Conservation (phyloP, 2,329 filamentous ascomycete species). For the Aspergillus costaricaensis region DNA sequence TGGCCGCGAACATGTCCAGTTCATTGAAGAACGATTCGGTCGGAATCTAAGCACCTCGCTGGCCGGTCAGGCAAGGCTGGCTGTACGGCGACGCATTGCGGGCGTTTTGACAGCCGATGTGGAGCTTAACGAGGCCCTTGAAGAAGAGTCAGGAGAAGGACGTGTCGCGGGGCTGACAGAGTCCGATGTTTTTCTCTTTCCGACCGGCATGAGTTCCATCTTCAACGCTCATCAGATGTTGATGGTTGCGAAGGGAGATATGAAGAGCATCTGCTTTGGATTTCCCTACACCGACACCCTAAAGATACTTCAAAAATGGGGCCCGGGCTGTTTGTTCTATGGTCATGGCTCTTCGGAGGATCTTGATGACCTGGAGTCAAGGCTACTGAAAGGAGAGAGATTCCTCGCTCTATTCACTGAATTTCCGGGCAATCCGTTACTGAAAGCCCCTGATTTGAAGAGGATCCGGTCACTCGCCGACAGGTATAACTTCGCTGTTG, state of each 20-base stretch:
- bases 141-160: slow-evolving; percentile 39
- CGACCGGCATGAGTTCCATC: slow-evolving; percentile 92
- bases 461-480: slow-evolving; percentile 81
- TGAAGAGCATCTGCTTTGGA: slow-evolving; percentile 87
- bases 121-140: slow-evolving; percentile 63
- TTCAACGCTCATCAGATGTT: slow-evolving; percentile 82
- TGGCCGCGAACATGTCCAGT: slow-evolving; percentile 70
- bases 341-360: slow-evolving; percentile 76
- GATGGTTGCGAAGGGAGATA: slow-evolving; percentile 61
- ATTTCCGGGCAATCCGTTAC: slow-evolving; percentile 88
- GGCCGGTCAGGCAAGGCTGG: slow-evolving; percentile 78
- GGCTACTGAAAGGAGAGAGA: slow-evolving; percentile 70
- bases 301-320: slow-evolving; percentile 93
- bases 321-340: slow-evolving; percentile 85
- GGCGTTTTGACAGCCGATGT: slow-evolving; percentile 75
- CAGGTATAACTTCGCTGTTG: slow-evolving; percentile 81
- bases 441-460: slow-evolving; percentile 78
- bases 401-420: slow-evolving; percentile 89
- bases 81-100: slow-evolving; percentile 83
- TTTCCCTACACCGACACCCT: slow-evolving; percentile 97
- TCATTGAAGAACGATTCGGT: slow-evolving; percentile 92
- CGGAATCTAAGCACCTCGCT: slow-evolving; percentile 82
- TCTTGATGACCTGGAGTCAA: slow-evolving; percentile 76
- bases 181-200: slow-evolving; percentile 85
- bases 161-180: slow-evolving; percentile 65